Percentiles rank a stretch among this genome's conserved stretches.
These are phyloP conservation scores for Arctium minus DNA, from an alignment of 129 eudicot species.

Conservation along the genomic window DNA sequence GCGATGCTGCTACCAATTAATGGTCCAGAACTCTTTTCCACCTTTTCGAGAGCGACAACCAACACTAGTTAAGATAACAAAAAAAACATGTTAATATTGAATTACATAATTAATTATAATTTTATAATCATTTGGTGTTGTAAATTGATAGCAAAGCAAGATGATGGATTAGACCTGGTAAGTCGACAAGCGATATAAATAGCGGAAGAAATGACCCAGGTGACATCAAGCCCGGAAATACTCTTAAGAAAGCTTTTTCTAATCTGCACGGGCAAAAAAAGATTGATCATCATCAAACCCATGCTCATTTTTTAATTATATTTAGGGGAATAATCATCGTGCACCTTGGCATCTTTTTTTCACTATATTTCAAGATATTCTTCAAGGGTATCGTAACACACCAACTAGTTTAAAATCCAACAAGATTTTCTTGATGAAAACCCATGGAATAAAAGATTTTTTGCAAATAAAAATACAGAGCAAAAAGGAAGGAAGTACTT, in stretches of 20 bases:
- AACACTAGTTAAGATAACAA: constrained; percentile 44
- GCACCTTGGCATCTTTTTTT: background rate
- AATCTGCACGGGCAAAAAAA: constrained; percentile 42
- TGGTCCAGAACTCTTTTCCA: constrained; percentile 83
- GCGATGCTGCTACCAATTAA: constrained; percentile 92
- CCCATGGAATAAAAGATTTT: background rate
- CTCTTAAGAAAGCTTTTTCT: constrained; percentile 54
- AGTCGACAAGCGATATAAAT: constrained; percentile 75
- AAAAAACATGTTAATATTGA: constrained; percentile 6
- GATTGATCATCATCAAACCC: background rate
- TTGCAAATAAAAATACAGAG: background rate
- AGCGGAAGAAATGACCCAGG: constrained; percentile 92
- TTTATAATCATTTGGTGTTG: background rate
- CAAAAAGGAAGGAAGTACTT: constrained; percentile 28
- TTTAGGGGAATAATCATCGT: background rate
- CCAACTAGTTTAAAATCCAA: background rate
- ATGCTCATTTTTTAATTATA: background rate
- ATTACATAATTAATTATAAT: background rate
- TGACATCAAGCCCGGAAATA: constrained; percentile 72
- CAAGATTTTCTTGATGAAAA: background rate
- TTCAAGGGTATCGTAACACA: background rate
- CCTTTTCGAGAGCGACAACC: constrained; percentile 92
- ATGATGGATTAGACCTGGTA: constrained; percentile 62
- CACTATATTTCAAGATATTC: background rate
- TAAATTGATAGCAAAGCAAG: background rate